Percentiles rank a stretch among this genome's conserved stretches.
Evolutionary conservation across 2,329 filamentous ascomycete genomes (phyloP).

Genomic region (Tolypocladium tropicale): DNA sequence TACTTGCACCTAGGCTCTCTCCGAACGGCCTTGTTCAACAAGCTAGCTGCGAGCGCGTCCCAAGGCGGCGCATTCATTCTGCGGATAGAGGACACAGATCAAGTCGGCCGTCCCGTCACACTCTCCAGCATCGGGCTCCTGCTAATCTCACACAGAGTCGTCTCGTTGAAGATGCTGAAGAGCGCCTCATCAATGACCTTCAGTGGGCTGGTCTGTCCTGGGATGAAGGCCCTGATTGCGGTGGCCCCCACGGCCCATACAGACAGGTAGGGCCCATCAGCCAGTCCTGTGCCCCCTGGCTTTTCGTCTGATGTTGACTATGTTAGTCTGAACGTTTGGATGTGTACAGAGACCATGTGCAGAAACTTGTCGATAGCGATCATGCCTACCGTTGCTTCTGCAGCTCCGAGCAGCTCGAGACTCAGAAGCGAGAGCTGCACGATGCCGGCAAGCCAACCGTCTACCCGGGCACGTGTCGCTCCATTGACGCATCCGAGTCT

Average conservation of each 20-base stretch:
- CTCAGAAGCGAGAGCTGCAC: slow-evolving; percentile 53
- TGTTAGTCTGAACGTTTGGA: slow-evolving; percentile 64
- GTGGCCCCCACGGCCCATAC: slow-evolving; percentile 77
- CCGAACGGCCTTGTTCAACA: slow-evolving; percentile 91
- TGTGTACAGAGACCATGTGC: slow-evolving; percentile 62
- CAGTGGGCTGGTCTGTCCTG: slow-evolving; percentile 82
- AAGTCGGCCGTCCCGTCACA: slow-evolving; percentile 40
- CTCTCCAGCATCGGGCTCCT: neutral
- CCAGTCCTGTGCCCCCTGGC: neutral
- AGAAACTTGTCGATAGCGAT: slow-evolving; percentile 56
- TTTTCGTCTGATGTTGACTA: neutral
- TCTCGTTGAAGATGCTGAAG: slow-evolving; percentile 69
- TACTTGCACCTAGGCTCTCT: slow-evolving; percentile 87
- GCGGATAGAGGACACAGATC: slow-evolving; percentile 91
- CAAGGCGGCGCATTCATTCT: slow-evolving; percentile 76
- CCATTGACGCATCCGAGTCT: slow-evolving; percentile 56
- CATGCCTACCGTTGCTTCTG: slow-evolving; percentile 94
- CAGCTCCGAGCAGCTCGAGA: slow-evolving; percentile 57
- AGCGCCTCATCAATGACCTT: slow-evolving; percentile 67
- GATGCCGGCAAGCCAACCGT: slow-evolving; percentile 31
- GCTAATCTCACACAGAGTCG: slow-evolving; percentile 48
- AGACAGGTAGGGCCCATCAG: slow-evolving; percentile 50
- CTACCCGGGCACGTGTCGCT: slow-evolving; percentile 59
- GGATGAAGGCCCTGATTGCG: slow-evolving; percentile 87
- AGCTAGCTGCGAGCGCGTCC: slow-evolving; percentile 77